Percentiles rank a stretch among this genome's conserved stretches.
These are phyloP conservation scores for Gloeopeniophorella convolvens DNA, from an alignment of 768 basidiomycete species.

Conservation along the genomic window DNA sequence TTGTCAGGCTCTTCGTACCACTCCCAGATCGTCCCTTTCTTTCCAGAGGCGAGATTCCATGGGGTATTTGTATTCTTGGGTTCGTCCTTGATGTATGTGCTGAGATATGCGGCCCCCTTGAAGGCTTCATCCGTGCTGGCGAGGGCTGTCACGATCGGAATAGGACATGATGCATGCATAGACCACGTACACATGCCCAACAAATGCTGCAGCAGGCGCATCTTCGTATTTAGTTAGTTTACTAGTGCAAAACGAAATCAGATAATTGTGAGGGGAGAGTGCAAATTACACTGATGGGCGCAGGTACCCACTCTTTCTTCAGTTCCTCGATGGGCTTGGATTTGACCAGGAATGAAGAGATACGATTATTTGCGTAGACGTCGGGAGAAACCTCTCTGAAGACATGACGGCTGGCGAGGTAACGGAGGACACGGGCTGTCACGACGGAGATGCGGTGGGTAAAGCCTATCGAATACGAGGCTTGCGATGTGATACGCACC, in stretches of 20 bases:
- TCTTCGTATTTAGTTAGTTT: slow-evolving; percentile 14
- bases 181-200: slow-evolving; percentile 19
- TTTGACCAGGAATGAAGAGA: slow-evolving; percentile 31
- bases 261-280: too few species aligned
- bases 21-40: background rate
- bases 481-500: too few species aligned
- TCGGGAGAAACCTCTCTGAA: slow-evolving; percentile 33
- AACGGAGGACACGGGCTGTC: slow-evolving; percentile 34
- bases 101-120: background rate
- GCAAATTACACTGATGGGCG: too few species aligned
- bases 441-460: too few species aligned
- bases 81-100: background rate
- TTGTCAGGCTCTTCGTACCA: slow-evolving; percentile 9
- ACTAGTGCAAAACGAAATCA: too few species aligned
- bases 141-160: background rate
- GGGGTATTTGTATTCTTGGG: background rate
- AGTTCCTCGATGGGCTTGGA: slow-evolving; percentile 25
- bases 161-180: too few species aligned
- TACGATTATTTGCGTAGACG: slow-evolving; percentile 35
- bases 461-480: background rate
- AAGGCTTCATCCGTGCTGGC: slow-evolving; percentile 13
- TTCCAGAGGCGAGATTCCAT: slow-evolving; percentile 1
- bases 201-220: slow-evolving; percentile 20
- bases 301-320: background rate
- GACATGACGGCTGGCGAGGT: slow-evolving; percentile 34